Conservation (phyloP, 805 yeast genomes). For the Starmerella stigmatis region DNA sequence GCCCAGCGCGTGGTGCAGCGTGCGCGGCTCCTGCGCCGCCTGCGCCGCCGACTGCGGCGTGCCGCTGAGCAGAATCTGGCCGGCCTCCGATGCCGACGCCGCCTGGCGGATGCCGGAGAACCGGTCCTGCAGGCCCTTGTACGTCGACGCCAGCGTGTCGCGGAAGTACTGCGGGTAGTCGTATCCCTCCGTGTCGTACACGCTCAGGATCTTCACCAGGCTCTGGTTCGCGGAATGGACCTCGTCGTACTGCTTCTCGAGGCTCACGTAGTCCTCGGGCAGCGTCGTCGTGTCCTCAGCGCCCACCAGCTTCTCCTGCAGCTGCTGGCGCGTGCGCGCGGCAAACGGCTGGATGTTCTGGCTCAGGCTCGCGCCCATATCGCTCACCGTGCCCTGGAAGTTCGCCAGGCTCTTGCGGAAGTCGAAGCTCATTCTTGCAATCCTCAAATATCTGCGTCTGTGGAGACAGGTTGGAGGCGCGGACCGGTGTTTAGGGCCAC, state of each 20-base stretch:
- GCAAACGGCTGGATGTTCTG: constrained; percentile 57
- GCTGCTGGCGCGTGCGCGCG: constrained; percentile 65
- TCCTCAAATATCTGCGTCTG: no score
- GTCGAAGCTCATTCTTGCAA: constrained; percentile 25
- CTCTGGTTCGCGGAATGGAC: constrained; percentile 56
- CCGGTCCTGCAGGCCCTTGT: constrained; percentile 53
- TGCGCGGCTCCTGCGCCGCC: constrained; percentile 58
- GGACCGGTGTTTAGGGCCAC: not conserved
- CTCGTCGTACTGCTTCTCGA: constrained; percentile 64
- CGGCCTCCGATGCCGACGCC: constrained; percentile 70
- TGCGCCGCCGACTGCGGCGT: constrained; percentile 31
- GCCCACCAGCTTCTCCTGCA: constrained; percentile 70
- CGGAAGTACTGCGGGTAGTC: constrained; percentile 70
- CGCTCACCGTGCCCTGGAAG: constrained; percentile 30
- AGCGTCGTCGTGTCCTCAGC: constrained; percentile 75
- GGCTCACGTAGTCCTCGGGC: constrained; percentile 68
- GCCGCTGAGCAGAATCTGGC: constrained; percentile 44
- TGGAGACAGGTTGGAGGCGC: not conserved
- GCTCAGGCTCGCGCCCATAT: constrained; percentile 27
- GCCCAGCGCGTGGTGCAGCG: constrained; percentile 69
- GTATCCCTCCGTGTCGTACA: constrained; percentile 65
- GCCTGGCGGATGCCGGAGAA: constrained; percentile 62
- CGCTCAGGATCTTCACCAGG: constrained; percentile 43
- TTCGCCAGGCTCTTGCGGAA: constrained; percentile 33
- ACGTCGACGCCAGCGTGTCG: constrained; percentile 66